A percentile compares a stretch with the other conserved stretches of the same genome.
phyloP scores from a whole-genome alignment of 495 filamentous ascomycete species.

The Bryoglossum gracile region DNA sequence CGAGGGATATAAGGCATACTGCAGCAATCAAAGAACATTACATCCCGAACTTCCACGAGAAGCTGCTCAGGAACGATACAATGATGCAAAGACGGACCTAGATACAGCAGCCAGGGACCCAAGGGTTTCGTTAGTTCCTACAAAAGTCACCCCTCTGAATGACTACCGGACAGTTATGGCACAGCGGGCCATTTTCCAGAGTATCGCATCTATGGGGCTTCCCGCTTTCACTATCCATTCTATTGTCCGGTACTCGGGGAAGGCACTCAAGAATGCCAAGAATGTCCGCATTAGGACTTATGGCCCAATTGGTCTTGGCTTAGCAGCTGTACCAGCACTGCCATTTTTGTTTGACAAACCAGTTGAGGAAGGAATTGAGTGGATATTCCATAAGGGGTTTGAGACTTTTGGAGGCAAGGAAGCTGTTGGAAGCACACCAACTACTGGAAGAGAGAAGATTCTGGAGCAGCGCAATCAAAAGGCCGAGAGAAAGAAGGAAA shows the following conservation, averaged over 20 bases:
- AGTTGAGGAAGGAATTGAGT: constrained; percentile 84
- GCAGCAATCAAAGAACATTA: constrained; percentile 57
- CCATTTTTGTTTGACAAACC: constrained; percentile 90
- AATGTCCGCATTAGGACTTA: constrained; percentile 68
- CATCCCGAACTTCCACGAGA: constrained; percentile 25
- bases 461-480: constrained; percentile 36
- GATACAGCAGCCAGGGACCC: constrained; percentile 15
- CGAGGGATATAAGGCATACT: constrained; percentile 93
- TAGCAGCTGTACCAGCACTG: constrained; percentile 81
- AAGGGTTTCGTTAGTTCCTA: constrained; percentile 25
- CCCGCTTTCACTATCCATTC: constrained; percentile 95
- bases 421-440: constrained; percentile 40
- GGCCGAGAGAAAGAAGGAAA: constrained; percentile 46
- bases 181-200: constrained; percentile 84
- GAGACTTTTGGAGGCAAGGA: constrained; percentile 57
- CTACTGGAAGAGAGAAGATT: constrained; percentile 49
- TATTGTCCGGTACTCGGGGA: constrained; percentile 78
- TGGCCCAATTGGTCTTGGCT: constrained; percentile 85
- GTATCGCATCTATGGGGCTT: constrained; percentile 74
- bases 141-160: constrained; percentile 68
- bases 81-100: constrained; percentile 24
- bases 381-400: constrained; percentile 76
- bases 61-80: constrained; percentile 22
- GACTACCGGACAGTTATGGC: constrained; percentile 90
- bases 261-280: constrained; percentile 72